Conservation (phyloP, 768 basidiomycete species). For the Mycena haematopus region DNA sequence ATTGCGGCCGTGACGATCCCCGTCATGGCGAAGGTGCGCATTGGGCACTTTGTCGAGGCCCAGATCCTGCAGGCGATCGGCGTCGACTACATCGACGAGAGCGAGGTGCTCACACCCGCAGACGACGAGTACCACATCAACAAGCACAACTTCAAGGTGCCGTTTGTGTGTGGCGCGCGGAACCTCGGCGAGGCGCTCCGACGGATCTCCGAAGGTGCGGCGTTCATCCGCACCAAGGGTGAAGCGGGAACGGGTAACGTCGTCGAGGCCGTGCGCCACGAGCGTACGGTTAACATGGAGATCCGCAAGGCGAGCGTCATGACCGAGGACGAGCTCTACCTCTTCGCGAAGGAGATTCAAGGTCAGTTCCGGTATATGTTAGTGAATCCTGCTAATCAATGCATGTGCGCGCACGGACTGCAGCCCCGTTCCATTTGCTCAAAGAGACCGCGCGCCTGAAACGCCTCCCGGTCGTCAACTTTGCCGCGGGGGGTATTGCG, state of each 20-base stretch:
- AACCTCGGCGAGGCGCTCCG: constrained; percentile 96
- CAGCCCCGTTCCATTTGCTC: constrained; percentile 92
- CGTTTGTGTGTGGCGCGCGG: constrained; percentile 95
- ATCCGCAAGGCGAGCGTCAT: constrained; percentile 87
- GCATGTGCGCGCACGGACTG: no score
- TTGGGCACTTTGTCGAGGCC: constrained; percentile 98
- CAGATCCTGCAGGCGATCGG: constrained; percentile 94
- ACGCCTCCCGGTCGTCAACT: constrained; percentile 94
- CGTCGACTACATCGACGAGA: constrained; percentile 96
- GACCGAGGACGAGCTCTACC: constrained; percentile 95
- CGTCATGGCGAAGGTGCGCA: constrained; percentile 93
- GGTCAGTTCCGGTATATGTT: constrained; percentile 4
- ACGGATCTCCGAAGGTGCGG: constrained; percentile 95
- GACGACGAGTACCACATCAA: constrained; percentile 97
- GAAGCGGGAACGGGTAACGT: constrained; percentile 91
- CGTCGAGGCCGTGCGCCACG: constrained; percentile 93
- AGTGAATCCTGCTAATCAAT: neutral
- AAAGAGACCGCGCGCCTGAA: constrained; percentile 96
- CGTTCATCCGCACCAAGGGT: constrained; percentile 98
- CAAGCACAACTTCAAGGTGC: constrained; percentile 94
- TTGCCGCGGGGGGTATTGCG: constrained; percentile 93
- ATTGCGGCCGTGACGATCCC: constrained; percentile 95
- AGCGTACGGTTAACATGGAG: constrained; percentile 81
- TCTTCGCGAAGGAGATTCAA: constrained; percentile 89
- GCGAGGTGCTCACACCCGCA: constrained; percentile 93